A percentile compares a stretch with the other conserved stretches of the same genome.
phyloP scores from a whole-genome alignment of 2,329 filamentous ascomycete species.

The Calonectria ilicicola region DNA sequence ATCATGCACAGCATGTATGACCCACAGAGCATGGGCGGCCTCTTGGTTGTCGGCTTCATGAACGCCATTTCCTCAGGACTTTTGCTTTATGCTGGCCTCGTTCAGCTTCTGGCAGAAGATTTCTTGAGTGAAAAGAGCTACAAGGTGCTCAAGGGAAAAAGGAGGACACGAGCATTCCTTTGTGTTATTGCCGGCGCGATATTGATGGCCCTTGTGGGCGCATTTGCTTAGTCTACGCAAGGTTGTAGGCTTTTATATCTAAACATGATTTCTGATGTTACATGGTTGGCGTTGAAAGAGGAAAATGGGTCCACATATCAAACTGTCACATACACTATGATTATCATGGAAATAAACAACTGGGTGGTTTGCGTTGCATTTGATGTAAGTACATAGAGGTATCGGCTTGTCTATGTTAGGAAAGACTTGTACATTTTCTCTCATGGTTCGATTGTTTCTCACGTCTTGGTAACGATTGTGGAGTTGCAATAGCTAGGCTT shows the following conservation, averaged over 20 bases:
- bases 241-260: not conserved
- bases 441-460: not conserved
- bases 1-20: slow-evolving; percentile 84
- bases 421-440: slow-evolving; percentile 2
- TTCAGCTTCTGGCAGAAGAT: slow-evolving; percentile 87
- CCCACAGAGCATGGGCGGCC: slow-evolving; percentile 78
- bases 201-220: slow-evolving; percentile 79
- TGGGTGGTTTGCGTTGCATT: slow-evolving; percentile 10
- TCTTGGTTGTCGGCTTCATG: slow-evolving; percentile 88
- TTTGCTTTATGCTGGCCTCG: slow-evolving; percentile 83
- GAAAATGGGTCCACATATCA: slow-evolving; percentile 2
- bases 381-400: not conserved
- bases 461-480: not conserved
- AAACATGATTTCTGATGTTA: slow-evolving; percentile 25
- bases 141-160: slow-evolving; percentile 71
- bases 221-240: slow-evolving; percentile 67
- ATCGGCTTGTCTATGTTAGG: not conserved
- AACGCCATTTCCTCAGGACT: slow-evolving; percentile 87
- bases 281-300: slow-evolving; percentile 17
- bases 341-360: slow-evolving; percentile 12
- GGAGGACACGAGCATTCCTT: slow-evolving; percentile 71
- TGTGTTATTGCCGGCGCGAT: slow-evolving; percentile 73
- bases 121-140: slow-evolving; percentile 84
- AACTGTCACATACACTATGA: not conserved
- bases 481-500: not conserved